These are phyloP conservation scores for Talaromyces proteolyticus DNA, from an alignment of 495 filamentous ascomycete genomes.

Conservation along the genomic window DNA sequence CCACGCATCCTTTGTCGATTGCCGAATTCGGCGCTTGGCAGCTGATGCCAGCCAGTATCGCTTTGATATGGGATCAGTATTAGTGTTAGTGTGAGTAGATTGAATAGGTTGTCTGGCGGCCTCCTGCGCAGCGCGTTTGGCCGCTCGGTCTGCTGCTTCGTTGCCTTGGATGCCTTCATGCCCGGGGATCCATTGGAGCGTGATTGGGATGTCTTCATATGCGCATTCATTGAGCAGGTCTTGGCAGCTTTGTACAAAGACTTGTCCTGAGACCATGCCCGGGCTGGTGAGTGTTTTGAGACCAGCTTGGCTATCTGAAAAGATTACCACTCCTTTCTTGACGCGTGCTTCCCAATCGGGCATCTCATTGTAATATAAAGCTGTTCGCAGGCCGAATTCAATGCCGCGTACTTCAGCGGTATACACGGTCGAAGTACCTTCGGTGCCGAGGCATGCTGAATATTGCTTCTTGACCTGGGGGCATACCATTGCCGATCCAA, in stretches of 20 bases:
- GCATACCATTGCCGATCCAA: slow-evolving; percentile 6
- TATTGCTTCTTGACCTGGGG: neutral
- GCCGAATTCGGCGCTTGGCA: slow-evolving; percentile 5
- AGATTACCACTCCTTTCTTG: neutral
- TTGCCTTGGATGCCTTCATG: slow-evolving; percentile 11
- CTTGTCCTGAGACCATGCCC: neutral
- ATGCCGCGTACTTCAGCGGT: slow-evolving; percentile 2
- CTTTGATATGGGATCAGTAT: no score
- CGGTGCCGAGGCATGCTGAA: slow-evolving; percentile 3
- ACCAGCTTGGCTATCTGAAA: slow-evolving; percentile 5
- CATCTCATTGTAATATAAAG: neutral
- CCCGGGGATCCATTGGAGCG: slow-evolving; percentile 10
- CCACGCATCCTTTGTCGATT: slow-evolving; percentile 1
- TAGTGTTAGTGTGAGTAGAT: no score
- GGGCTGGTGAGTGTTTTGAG: slow-evolving; percentile 1
- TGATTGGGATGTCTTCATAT: neutral
- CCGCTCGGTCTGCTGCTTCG: slow-evolving; percentile 11
- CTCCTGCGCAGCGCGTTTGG: neutral
- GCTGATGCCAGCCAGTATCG: slow-evolving; percentile 4
- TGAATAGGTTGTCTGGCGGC: neutral
- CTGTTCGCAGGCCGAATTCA: neutral
- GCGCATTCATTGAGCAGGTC: neutral
- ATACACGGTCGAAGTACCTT: slow-evolving; percentile 1
- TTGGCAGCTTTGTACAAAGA: neutral
- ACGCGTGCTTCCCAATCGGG: neutral